Base-by-base conservation (phyloP, 495 filamentous ascomycete species). In the Hapsidospora chrysogenum region DNA sequence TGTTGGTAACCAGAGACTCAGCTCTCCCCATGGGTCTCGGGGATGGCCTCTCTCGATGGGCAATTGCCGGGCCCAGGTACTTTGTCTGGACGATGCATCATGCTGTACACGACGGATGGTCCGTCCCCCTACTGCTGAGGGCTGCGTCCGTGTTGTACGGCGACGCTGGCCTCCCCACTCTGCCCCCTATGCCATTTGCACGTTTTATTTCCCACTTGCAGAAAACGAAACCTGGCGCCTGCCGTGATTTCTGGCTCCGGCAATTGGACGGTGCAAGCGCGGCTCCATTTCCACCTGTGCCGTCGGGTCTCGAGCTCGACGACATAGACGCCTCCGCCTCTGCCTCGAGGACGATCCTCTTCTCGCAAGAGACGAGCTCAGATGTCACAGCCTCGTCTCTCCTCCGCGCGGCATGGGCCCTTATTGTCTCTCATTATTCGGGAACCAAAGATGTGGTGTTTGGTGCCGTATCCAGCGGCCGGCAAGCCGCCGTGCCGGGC, bases 101-200 rank as follows among this genome's bases (percentile, higher is more conserved):
- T 40, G 66, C 68, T 6, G 47, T 79, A 3, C 78, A 77, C 41
- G 74, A 79, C 38, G 70, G 72, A 10, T 78, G 71, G 70, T 69
- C 59, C 4, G 57, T 70, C 43, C 54, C 57, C 7, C 39, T 72
- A 0, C 17, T 2, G 9, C 3, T 9, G 29, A 31, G 5, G 10
- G 17, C 5, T 3, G n/a, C n/a, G n/a, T n/a, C n/a, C n/a, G n/a
- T n/a, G n/a, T n/a, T n/a, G n/a, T n/a, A n/a, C n/a, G n/a, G n/a
- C n/a, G n/a, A n/a, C n/a, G n/a, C n/a, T n/a, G n/a, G n/a, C n/a
- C n/a, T n/a, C n/a, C n/a, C n/a, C 29, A 2, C 15, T 15, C n/a
- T 16, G 1, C 9, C 13, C 9, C 2, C 29, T 1, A 8, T 31
- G 5, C 29, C 29, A 31, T 31, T 31, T 31, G 7, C 9, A 8